A percentile compares a stretch with the other conserved stretches of the same genome.
Evolutionary conservation across 208 protist genomes (phyloP).

Genomic region (Leishmania gerbilli): DNA sequence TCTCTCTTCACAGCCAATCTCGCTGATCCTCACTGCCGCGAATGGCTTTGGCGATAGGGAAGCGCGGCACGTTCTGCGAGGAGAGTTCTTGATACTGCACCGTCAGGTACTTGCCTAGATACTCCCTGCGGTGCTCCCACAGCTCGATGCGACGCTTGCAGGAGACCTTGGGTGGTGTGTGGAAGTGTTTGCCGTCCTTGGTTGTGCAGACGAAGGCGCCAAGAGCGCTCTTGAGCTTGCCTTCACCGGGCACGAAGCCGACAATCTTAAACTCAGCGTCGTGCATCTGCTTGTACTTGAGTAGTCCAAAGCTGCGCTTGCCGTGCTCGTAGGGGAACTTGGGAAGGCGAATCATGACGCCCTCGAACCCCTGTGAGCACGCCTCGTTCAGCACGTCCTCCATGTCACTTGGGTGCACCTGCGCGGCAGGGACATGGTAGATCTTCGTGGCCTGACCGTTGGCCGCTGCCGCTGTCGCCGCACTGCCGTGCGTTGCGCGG

Average conservation of each 20-base stretch:
- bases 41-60: constrained; percentile 83
- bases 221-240: constrained; percentile 84
- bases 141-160: constrained; percentile 55
- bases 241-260: constrained; percentile 78
- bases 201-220: constrained; percentile 89
- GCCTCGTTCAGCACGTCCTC: constrained; percentile 78
- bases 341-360: constrained; percentile 87
- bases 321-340: constrained; percentile 89
- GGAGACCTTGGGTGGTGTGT: constrained; percentile 73
- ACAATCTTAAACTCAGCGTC: constrained; percentile 91
- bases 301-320: constrained; percentile 86
- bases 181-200: constrained; percentile 73
- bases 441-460: constrained; percentile 48
- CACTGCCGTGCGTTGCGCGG: constrained; percentile 30
- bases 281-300: constrained; percentile 93
- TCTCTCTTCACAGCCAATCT: constrained; percentile 72
- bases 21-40: constrained; percentile 57
- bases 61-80: constrained; percentile 87
- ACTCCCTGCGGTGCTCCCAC: constrained; percentile 62
- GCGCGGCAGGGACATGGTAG: constrained; percentile 84
- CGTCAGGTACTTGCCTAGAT: constrained; percentile 79
- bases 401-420: constrained; percentile 75
- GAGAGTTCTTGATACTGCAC: constrained; percentile 90
- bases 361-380: constrained; percentile 88
- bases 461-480: constrained; percentile 2